These are phyloP conservation scores for Coemansia sp. DNA, from an alignment of 192 early-diverging fungal species.

Conservation along the genomic window DNA sequence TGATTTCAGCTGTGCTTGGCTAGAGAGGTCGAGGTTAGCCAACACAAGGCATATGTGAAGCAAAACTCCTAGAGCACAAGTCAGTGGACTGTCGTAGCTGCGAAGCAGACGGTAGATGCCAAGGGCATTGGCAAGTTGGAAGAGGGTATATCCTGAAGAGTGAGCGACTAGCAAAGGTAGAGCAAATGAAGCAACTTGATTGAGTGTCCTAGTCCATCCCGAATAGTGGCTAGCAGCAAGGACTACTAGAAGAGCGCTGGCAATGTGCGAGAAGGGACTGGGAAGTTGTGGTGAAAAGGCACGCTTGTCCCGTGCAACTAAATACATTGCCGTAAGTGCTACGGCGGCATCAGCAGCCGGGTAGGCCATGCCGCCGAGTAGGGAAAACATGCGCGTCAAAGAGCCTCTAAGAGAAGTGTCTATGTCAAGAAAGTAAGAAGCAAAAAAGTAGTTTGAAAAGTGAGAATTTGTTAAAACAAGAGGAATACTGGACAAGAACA, in stretches of 20 bases:
- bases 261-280: background rate
- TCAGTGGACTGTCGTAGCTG: background rate
- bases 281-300: background rate
- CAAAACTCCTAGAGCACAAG: background rate
- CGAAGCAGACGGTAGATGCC: constrained; percentile 12
- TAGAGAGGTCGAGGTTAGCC: constrained; percentile 11
- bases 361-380: background rate
- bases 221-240: constrained; percentile 2
- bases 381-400: background rate
- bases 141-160: background rate
- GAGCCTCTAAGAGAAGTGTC: background rate
- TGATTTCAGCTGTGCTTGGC: constrained; percentile 1
- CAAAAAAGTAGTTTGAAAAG: background rate
- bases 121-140: constrained; percentile 19
- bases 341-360: background rate
- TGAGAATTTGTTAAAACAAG: background rate
- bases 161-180: background rate
- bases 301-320: background rate
- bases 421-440: background rate
- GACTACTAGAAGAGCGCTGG: constrained; percentile 7
- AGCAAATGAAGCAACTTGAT: constrained; percentile 1
- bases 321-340: background rate
- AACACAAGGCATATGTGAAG: constrained; percentile 19
- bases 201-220: background rate
- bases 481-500: too few relatives aligned